A percentile compares a stretch with the other conserved stretches of the same genome.
These are phyloP conservation scores for Aspergillus coremiiformis DNA, from an alignment of 495 filamentous ascomycete species.

Conservation along the genomic window DNA sequence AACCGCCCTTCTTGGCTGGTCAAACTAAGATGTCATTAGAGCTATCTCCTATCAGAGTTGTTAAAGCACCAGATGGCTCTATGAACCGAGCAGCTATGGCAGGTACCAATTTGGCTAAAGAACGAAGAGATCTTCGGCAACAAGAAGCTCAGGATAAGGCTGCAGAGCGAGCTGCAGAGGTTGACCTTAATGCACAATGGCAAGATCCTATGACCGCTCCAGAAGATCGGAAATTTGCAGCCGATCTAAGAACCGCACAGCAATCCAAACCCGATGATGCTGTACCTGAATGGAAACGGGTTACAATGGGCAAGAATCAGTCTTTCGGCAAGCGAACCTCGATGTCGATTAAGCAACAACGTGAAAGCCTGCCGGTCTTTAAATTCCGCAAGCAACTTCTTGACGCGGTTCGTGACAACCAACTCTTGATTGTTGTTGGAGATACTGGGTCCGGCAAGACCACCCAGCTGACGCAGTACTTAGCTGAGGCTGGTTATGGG, in stretches of 20 bases:
- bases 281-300: constrained; percentile 90
- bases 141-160: constrained; percentile 81
- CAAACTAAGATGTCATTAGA: constrained; percentile 96
- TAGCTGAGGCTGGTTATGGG: constrained; percentile 86
- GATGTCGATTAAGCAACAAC: constrained; percentile 92
- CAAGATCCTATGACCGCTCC: constrained; percentile 90
- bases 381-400: constrained; percentile 84
- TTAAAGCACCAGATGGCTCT: constrained; percentile 95
- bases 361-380: constrained; percentile 83
- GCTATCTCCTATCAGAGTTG: constrained; percentile 87
- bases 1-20: constrained; percentile 90
- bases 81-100: constrained; percentile 94
- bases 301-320: constrained; percentile 72
- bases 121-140: constrained; percentile 79
- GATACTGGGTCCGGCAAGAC: constrained; percentile 98
- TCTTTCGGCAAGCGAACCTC: constrained; percentile 79
- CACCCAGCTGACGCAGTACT: constrained; percentile 90
- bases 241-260: constrained; percentile 60
- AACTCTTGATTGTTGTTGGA: constrained; percentile 90
- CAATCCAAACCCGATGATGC: constrained; percentile 51
- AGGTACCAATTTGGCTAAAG: constrained; percentile 82
- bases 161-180: constrained; percentile 65
- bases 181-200: constrained; percentile 89
- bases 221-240: constrained; percentile 77
- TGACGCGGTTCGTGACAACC: constrained; percentile 80